Evolutionary conservation across 1,284 basidiomycete genomes (phyloP).

Genomic region (Marasmius oreades): DNA sequence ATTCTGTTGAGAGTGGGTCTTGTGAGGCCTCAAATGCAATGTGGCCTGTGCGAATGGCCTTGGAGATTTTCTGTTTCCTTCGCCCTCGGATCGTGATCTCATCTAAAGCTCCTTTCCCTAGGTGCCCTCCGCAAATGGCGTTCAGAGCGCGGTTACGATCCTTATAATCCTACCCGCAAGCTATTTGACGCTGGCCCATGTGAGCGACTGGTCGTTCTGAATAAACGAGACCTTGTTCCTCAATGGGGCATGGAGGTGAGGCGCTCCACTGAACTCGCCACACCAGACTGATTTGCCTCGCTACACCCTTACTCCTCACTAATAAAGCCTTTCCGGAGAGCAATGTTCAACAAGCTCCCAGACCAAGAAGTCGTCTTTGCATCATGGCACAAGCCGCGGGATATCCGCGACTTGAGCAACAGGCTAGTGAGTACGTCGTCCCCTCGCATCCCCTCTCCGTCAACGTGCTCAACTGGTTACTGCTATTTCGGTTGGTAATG

Average conservation of each 20-base stretch:
- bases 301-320: constrained; percentile 10
- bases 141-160: constrained; percentile 54
- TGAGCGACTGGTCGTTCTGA: constrained; percentile 88
- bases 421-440: constrained; percentile 67
- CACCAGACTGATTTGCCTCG: constrained; percentile 13
- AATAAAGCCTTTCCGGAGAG: constrained; percentile 70
- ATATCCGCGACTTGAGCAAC: constrained; percentile 60
- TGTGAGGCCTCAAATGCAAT: background rate
- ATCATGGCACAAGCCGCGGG: constrained; percentile 62
- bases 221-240: constrained; percentile 91
- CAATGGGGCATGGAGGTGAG: constrained; percentile 80
- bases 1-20: background rate
- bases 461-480: background rate
- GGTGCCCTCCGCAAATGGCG: constrained; percentile 63
- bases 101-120: constrained; percentile 23
- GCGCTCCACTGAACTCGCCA: constrained; percentile 10
- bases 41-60: background rate
- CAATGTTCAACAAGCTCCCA: constrained; percentile 65
- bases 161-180: constrained; percentile 34
- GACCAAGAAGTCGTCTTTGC: constrained; percentile 66
- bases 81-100: background rate
- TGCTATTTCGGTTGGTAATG: background rate
- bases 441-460: constrained; percentile 9
- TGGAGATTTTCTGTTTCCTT: background rate
- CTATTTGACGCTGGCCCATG: constrained; percentile 44